phyloP scores from a whole-genome alignment of 768 basidiomycete genomes.

The Amanita polypyramis region DNA sequence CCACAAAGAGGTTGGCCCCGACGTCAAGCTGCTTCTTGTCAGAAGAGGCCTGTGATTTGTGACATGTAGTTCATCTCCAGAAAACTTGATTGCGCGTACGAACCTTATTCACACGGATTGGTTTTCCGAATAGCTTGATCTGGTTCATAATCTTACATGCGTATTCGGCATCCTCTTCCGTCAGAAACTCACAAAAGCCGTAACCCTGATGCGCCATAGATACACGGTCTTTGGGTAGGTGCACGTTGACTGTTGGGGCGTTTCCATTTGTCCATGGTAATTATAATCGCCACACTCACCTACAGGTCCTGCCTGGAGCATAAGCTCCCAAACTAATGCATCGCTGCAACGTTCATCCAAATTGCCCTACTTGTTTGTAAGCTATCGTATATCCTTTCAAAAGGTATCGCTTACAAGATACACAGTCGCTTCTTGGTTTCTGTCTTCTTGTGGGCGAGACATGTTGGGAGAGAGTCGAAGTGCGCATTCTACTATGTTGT shows the following conservation, averaged over 20 bases:
- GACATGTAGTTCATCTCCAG: conserved; percentile 10
- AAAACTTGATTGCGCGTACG: conserved; percentile 18
- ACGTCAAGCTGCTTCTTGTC: conserved; percentile 98
- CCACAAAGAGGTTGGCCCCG: conserved; percentile 95
- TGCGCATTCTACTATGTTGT: too few relatives aligned
- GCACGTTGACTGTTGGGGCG: conserved; percentile 74
- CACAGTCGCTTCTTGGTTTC: conserved; percentile 87
- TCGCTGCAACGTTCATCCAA: conserved; percentile 93
- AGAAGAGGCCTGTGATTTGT: conserved; percentile 68
- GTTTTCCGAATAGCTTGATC: conserved; percentile 98
- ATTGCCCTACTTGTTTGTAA: conserved; percentile 58
- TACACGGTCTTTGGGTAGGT: conserved; percentile 96
- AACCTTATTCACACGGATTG: conserved; percentile 97
- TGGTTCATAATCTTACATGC: conserved; percentile 99
- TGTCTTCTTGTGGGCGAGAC: conserved; percentile 76
- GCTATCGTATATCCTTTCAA: conserved; percentile 4
- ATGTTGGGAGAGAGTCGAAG: conserved; percentile 17
- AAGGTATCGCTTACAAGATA: conserved; percentile 48
- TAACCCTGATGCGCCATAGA: conserved; percentile 99
- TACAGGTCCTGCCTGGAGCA: conserved; percentile 98
- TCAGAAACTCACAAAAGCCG: conserved; percentile 98
- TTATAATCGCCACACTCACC: conserved; percentile 42
- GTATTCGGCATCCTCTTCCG: conserved; percentile 98
- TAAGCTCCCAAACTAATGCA: conserved; percentile 94
- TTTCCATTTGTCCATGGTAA: background rate